Percentiles rank a stretch among this genome's conserved stretches.
phyloP scores from a whole-genome alignment of 2,329 filamentous ascomycete species.

The Hypoxylon sp. region DNA sequence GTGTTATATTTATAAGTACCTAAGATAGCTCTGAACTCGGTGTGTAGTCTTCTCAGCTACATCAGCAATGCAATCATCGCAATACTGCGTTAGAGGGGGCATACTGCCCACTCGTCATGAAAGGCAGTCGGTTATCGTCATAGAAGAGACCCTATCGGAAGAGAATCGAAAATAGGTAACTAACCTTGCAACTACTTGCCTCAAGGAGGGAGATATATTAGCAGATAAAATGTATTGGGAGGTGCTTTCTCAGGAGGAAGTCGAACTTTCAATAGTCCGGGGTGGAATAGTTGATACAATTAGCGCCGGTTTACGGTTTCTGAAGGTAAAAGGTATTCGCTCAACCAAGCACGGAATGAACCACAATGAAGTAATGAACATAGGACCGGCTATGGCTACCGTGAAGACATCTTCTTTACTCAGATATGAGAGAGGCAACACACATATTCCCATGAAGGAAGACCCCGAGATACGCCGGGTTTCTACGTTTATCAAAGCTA shows the following conservation, averaged over 20 bases:
- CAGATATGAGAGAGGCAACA: neutral
- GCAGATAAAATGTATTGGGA: neutral
- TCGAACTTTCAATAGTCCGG: neutral
- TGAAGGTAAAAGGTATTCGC: neutral
- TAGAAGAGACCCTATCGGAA: neutral
- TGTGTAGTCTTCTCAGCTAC: conserved; percentile 19
- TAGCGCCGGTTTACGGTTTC: neutral
- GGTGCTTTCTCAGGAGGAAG: neutral
- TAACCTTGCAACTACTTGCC: neutral
- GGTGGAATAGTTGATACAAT: neutral
- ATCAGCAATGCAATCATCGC: conserved; percentile 25
- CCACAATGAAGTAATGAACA: neutral
- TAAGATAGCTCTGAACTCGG: neutral
- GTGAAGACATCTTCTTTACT: neutral
- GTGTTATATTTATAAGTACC: neutral
- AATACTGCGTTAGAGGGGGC: conserved; percentile 3
- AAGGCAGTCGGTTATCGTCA: conserved; percentile 16
- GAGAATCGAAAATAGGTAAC: neutral
- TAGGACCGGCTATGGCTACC: neutral
- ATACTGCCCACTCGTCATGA: conserved; percentile 1
- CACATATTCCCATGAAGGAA: neutral
- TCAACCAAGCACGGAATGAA: too few relatives aligned
- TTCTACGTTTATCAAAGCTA: neutral
- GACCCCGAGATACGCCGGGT: neutral
- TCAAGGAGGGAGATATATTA: neutral